phyloP scores from a whole-genome alignment of 2,329 filamentous ascomycete species.

The Calonectria crousiana region DNA sequence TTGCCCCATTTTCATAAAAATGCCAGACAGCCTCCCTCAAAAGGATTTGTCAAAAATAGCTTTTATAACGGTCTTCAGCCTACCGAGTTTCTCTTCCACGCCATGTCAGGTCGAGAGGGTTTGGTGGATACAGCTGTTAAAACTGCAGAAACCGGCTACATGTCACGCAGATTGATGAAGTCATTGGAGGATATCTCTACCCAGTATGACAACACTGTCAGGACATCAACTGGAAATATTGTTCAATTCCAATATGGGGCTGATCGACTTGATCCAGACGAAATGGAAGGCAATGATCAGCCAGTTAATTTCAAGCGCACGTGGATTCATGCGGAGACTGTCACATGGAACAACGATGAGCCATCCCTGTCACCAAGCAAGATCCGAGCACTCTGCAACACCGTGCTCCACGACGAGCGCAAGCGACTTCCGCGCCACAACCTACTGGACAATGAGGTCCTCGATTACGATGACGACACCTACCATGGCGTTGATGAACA shows the following conservation, averaged over 20 bases:
- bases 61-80: conserved; percentile 94
- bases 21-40: conserved; percentile 87
- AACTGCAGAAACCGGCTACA: conserved; percentile 98
- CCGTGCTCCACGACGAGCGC: conserved; percentile 76
- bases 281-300: conserved; percentile 95
- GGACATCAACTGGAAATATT: conserved; percentile 88
- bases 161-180: conserved; percentile 98
- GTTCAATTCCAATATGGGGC: conserved; percentile 99
- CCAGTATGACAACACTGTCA: conserved; percentile 93
- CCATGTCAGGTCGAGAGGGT: conserved; percentile 98
- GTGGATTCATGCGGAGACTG: conserved; percentile 83
- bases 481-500: conserved; percentile 80
- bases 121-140: conserved; percentile 99
- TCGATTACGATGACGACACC: conserved; percentile 78
- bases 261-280: conserved; percentile 93
- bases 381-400: conserved; percentile 75
- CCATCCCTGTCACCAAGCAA: conserved; percentile 79
- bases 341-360: conserved; percentile 85
- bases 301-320: conserved; percentile 94
- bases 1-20: conserved; percentile 97
- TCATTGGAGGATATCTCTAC: conserved; percentile 94
- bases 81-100: conserved; percentile 97
- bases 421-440: conserved; percentile 69
- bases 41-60: conserved; percentile 96
- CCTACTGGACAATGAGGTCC: conserved; percentile 69